Evolutionary conservation across 2,329 filamentous ascomycete species (phyloP).

Genomic region (Ophiognomonia clavigignenti-juglandacearum): DNA sequence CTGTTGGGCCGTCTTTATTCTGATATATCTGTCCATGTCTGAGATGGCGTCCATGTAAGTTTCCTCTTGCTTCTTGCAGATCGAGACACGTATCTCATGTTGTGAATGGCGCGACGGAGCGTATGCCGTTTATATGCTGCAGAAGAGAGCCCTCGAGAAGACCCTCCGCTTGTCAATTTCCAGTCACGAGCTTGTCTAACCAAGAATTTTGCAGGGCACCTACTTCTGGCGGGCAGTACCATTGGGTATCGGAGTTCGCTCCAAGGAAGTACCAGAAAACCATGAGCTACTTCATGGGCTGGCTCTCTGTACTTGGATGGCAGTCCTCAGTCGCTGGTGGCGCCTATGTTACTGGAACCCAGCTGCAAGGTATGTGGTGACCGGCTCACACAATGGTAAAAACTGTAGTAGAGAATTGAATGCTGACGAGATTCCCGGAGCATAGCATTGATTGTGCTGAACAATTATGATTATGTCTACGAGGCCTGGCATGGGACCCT

Average conservation of each 20-base stretch:
- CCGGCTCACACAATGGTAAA: neutral
- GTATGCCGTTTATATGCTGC: no score
- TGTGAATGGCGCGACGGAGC: no score
- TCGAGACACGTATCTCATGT: no score
- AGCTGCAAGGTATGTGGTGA: neutral
- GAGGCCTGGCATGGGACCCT: neutral
- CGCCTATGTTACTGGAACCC: neutral
- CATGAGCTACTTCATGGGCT: conserved; percentile 46
- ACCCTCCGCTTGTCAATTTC: neutral
- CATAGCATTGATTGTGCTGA: conserved; percentile 21
- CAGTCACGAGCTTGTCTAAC: no score
- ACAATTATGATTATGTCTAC: neutral
- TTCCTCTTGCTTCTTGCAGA: neutral
- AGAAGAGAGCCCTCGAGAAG: no score
- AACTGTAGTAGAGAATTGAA: neutral
- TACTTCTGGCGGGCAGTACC: no score
- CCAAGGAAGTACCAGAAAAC: conserved; percentile 43
- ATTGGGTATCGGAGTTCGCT: conserved; percentile 50
- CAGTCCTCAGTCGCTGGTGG: conserved; percentile 21
- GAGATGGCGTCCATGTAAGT: conserved; percentile 38
- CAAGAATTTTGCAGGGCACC: conserved; percentile 24
- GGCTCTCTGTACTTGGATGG: conserved; percentile 43
- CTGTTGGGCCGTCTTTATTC: conserved; percentile 40
- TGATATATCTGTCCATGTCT: conserved; percentile 34
- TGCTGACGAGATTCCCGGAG: neutral